Conservation (phyloP, 495 filamentous ascomycete genomes). For the Xylaria cubensis region DNA sequence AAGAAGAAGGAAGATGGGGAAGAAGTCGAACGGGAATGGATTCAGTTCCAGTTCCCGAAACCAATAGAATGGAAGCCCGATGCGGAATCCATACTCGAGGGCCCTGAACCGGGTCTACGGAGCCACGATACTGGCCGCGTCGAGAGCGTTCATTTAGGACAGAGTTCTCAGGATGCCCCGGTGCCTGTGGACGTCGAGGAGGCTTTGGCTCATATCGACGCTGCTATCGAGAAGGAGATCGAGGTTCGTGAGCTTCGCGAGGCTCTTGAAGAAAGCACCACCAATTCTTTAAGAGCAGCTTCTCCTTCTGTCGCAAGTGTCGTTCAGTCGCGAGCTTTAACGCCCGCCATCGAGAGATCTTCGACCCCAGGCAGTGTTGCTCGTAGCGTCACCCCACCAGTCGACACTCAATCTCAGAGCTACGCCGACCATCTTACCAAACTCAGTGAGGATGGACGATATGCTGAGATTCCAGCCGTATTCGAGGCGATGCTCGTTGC, state of each 20-base stretch:
- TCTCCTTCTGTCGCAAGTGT: constrained; percentile 49
- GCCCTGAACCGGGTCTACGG: constrained; percentile 56
- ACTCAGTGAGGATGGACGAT: constrained; percentile 69
- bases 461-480: constrained; percentile 83
- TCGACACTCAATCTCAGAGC: constrained; percentile 64
- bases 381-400: constrained; percentile 52
- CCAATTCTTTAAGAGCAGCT: constrained; percentile 41
- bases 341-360: constrained; percentile 45
- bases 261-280: constrained; percentile 52
- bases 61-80: constrained; percentile 85
- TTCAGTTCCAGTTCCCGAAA: constrained; percentile 85
- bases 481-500: constrained; percentile 85
- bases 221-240: constrained; percentile 56
- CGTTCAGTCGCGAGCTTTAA: constrained; percentile 46
- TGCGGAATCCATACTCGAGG: constrained; percentile 53
- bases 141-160: constrained; percentile 20
- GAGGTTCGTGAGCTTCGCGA: constrained; percentile 53
- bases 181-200: constrained; percentile 40
- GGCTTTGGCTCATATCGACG: constrained; percentile 57
- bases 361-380: constrained; percentile 50
- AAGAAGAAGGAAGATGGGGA: constrained; percentile 74
- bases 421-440: constrained; percentile 78
- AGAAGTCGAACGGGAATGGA: constrained; percentile 79
- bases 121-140: constrained; percentile 35
- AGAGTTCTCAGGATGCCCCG: constrained; percentile 25